Evolutionary conservation across 176 grass and related monocot genomes (phyloP), one percentile per base, ranked within the genome.

Genomic region (Tillandsia leiboldiana): DNA sequence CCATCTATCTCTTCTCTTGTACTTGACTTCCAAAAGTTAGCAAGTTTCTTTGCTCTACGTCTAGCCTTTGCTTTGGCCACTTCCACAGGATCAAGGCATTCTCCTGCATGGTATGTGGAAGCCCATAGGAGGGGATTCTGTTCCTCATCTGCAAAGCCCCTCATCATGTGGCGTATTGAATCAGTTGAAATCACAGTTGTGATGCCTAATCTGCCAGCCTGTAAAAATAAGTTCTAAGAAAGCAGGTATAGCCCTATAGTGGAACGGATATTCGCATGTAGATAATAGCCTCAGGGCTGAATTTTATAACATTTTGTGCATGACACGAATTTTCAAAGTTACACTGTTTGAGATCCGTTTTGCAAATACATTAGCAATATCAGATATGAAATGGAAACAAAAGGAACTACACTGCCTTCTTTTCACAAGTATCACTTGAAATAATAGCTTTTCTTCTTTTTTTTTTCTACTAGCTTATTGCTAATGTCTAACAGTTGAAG

Each of bases 91-190:
- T 96, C 92, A 50, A 96, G 83, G 79, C 83, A 96, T 72, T 96
- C 92, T 24, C 92, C 92, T 18, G 88, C 88, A 82, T 96, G 88
- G 74, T 96, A 96, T 65, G 92, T 96, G 26, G 92, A 96, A 67
- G 92, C 92, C 88, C 88, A 96, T n/a, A 96, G 88, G 74, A 96
- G 92, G 20, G 88, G 85, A 56, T 91, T 96, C 82, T 96, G 65
- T 51, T 88, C 88, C 58, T 96, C 92, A 65, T 91, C 88, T 14
- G 82, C 85, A 78, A 96, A 96, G 79, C 92, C 82, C 14, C 92
- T 78, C 92, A 96, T 96, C 92, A 96, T 96, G 78, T 96, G 92
- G 29, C 92, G 88, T 51, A 96, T 88, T 13, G 92, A 96, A 64
- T 96, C 92, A 6, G 92, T 96, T 49, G 92, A 96, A 77, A 96